Conservation (phyloP, 1,139 yeast species). For the Candida buenavistaensis region DNA sequence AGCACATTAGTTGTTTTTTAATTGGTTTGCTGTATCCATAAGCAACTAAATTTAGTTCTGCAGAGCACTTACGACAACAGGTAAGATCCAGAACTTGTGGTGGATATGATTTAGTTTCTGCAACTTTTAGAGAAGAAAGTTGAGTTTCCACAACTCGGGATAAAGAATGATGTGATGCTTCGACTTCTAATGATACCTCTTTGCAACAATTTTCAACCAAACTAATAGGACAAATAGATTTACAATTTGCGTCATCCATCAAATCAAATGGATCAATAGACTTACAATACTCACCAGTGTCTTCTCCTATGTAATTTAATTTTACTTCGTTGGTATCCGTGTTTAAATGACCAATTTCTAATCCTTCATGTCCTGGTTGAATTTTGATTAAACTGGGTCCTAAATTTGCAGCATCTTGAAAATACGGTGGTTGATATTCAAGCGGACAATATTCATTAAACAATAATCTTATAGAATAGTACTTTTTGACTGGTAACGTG, state of each 20-base stretch:
- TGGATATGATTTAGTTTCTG: too few species aligned
- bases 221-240: conserved; percentile 9
- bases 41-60: conserved; percentile 16
- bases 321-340: conserved; percentile 11
- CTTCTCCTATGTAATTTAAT: conserved; percentile 10
- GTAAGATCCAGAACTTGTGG: too few species aligned
- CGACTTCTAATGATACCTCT: too few species aligned
- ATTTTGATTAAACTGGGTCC: conserved; percentile 18
- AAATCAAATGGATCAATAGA: conserved; percentile 18
- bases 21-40: conserved; percentile 16
- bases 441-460: conserved; percentile 48
- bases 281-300: conserved; percentile 1
- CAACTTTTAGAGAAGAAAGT: too few species aligned
- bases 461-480: conserved; percentile 44
- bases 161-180: too few species aligned
- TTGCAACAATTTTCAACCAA: conserved; percentile 13
- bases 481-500: conserved; percentile 46
- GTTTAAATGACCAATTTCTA: conserved; percentile 13
- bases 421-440: conserved; percentile 48
- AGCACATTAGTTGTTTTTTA: conserved; percentile 14
- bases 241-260: conserved; percentile 4
- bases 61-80: conserved; percentile 16
- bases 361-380: conserved; percentile 3
- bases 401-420: conserved; percentile 33
- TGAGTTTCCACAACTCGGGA: too few species aligned